phyloP scores from a whole-genome alignment of 1,284 basidiomycete species.

The Agroathelia rolfsii region DNA sequence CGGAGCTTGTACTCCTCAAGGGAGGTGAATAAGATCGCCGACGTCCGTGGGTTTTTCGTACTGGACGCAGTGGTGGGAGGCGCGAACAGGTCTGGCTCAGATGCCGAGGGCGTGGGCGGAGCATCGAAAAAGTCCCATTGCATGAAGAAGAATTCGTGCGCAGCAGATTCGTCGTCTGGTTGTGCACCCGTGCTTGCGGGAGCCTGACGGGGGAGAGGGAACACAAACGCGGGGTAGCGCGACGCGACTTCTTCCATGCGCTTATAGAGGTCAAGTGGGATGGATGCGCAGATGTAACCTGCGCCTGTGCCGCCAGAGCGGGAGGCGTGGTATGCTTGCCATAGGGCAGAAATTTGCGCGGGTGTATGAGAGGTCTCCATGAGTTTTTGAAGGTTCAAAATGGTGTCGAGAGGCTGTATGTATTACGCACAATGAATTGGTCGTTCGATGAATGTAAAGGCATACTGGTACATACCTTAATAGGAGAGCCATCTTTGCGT shows the following conservation, averaged over 20 bases:
- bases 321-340: constrained; percentile 84
- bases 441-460: constrained; percentile 5
- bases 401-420: constrained; percentile 64
- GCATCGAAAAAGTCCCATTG: constrained; percentile 77
- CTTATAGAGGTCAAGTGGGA: constrained; percentile 66
- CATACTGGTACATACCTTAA: constrained; percentile 38
- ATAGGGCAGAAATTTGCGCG: constrained; percentile 67
- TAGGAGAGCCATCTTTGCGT: constrained; percentile 59
- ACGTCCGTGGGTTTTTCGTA: constrained; percentile 36
- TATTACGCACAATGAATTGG: constrained; percentile 4
- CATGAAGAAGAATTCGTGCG: constrained; percentile 83
- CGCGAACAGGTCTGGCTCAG: constrained; percentile 31
- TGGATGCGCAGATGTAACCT: constrained; percentile 74
- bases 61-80: constrained; percentile 13
- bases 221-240: constrained; percentile 67
- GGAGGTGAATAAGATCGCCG: constrained; percentile 86
- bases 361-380: constrained; percentile 61
- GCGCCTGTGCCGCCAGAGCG: constrained; percentile 68
- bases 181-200: constrained; percentile 18
- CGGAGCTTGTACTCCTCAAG: constrained; percentile 91
- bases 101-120: constrained; percentile 38
- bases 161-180: constrained; percentile 32
- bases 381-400: constrained; percentile 71
- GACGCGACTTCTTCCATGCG: constrained; percentile 56
- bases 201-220: constrained; percentile 58